Evolutionary conservation across 148 eudicot species (phyloP), one percentile per base, ranked within the genome.

Genomic region (Rhododendron vialii): DNA sequence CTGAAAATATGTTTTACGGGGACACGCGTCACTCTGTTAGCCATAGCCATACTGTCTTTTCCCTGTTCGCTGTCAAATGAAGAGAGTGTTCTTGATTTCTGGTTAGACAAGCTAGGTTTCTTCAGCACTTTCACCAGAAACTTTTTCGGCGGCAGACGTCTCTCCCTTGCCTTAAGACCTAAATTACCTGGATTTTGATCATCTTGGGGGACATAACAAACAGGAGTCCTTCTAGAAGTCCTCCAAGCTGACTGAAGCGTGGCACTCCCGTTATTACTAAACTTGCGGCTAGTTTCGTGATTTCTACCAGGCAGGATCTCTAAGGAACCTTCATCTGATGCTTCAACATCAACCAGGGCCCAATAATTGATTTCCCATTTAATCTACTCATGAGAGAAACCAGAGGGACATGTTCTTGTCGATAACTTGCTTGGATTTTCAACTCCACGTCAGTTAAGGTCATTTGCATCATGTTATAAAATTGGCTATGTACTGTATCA

Each of bases 141-240:
- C 43, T 69, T 61, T 35, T 78, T 7, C 74, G 17, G 80, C 24
- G 30, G 17, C 30, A 35, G 33, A 74, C 24, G 36, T 2, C 69
- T 47, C 71, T 33, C 84, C 80, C 26, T 86, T 50, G 6, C 57
- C 83, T 79, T 50, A 9, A 12, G 38, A 22, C 36, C 50, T 86
- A 14, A 33, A 86, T 35, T 50, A 17, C n/a, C 82, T 43, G n/a
- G 17, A 17, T 79, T 84, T 18, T 47, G 69, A 10, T 41, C 67
- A 28, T 85, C 69, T 43, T 48, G 76, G 53, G 81, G 63, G 26
- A 3, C 50, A 43, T 88, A 78, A 55, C 81, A 84, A 36, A 90
- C 89, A 7, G 88, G 87, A 85, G 89, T 91, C 81, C 91, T 91
- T 51, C 30, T 89, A 20, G 82, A 69, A 43, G 88, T 89, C 84